Conservation (phyloP, 2,329 filamentous ascomycete genomes). For the Calonectria ilicicola region DNA sequence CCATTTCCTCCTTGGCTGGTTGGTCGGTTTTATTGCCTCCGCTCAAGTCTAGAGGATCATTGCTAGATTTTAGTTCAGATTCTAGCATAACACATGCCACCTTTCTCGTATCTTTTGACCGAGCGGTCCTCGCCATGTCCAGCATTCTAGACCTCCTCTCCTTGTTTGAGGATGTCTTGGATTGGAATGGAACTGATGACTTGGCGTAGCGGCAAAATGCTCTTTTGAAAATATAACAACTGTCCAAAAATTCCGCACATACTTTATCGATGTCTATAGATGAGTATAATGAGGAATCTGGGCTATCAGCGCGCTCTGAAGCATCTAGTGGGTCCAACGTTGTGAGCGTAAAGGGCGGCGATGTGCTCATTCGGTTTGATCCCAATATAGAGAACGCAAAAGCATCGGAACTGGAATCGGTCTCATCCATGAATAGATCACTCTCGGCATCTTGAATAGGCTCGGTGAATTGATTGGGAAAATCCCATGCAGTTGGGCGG, state of each 20-base stretch:
- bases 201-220: background rate
- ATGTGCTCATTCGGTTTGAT: background rate
- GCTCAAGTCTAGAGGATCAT: background rate
- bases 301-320: background rate
- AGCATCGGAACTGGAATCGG: background rate
- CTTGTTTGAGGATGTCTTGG: background rate
- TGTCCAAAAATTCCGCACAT: constrained; percentile 6
- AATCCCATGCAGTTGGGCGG: background rate
- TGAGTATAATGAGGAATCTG: background rate
- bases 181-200: background rate
- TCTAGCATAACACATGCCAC: background rate
- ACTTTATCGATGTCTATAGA: background rate
- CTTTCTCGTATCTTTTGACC: background rate
- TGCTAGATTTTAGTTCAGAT: background rate
- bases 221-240: background rate
- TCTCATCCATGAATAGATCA: background rate
- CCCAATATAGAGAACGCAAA: background rate
- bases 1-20: background rate
- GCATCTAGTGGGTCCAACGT: background rate
- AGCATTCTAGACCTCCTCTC: background rate
- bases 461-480: background rate
- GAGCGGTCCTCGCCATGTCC: constrained; percentile 6
- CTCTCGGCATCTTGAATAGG: background rate
- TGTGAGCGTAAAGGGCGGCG: background rate
- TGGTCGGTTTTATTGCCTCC: too few relatives aligned